phyloP scores from a whole-genome alignment of 179 eudicot species.

The Drosera spatulata region DNA sequence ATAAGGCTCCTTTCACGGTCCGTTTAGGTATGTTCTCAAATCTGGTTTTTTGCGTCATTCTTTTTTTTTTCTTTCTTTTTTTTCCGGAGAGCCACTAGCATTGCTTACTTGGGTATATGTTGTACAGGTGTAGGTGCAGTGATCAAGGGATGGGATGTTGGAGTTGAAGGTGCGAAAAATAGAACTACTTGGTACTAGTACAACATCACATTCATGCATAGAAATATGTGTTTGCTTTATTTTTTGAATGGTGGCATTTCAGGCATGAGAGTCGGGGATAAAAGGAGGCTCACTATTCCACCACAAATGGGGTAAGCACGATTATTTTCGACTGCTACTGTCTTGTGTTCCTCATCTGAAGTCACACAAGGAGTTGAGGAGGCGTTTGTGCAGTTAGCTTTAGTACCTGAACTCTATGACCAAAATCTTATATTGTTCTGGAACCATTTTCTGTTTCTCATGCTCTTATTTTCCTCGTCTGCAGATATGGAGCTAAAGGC shows the following conservation, averaged over 20 bases:
- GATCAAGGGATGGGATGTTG: slow-evolving; percentile 97
- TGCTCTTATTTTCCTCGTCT: background rate
- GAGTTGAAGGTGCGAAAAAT: slow-evolving; percentile 57
- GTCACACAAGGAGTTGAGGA: no score
- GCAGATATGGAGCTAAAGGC: slow-evolving; percentile 52
- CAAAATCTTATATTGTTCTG: no score
- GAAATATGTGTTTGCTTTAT: no score
- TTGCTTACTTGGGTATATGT: slow-evolving; percentile 3
- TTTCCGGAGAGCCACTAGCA: background rate
- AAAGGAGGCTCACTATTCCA: slow-evolving; percentile 68
- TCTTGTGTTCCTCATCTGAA: background rate
- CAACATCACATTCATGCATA: no score
- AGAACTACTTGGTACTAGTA: no score
- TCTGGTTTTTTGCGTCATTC: background rate
- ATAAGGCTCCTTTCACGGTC: slow-evolving; percentile 47
- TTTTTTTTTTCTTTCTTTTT: background rate
- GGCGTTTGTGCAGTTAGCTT: no score
- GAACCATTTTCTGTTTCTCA: no score
- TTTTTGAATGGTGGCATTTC: background rate
- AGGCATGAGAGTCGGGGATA: slow-evolving; percentile 96
- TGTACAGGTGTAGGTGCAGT: slow-evolving; percentile 54
- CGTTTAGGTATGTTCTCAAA: slow-evolving; percentile 44
- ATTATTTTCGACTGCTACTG: background rate
- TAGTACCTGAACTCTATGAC: no score
- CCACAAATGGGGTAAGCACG: slow-evolving; percentile 68